phyloP scores from a whole-genome alignment of 2,329 filamentous ascomycete species.

The Calycina herbarum region DNA sequence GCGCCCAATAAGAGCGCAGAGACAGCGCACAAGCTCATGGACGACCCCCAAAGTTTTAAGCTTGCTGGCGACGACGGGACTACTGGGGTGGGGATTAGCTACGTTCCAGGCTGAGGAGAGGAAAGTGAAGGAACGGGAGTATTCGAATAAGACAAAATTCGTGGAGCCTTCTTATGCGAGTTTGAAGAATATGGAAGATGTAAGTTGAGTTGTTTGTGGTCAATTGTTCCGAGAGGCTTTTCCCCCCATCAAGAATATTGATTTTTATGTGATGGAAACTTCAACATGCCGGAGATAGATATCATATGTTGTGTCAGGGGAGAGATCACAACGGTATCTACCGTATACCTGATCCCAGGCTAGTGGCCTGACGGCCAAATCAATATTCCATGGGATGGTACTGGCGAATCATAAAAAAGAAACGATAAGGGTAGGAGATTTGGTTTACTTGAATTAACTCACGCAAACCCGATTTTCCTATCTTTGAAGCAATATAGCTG shows the following conservation, averaged over 20 bases:
- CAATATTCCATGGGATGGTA: not conserved
- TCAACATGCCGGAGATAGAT: not conserved
- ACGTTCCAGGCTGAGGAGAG: slow-evolving; percentile 19
- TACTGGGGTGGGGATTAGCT: slow-evolving; percentile 23
- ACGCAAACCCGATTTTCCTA: not conserved
- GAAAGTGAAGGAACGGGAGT: slow-evolving; percentile 27
- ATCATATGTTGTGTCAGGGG: not conserved
- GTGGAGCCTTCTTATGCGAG: slow-evolving; percentile 45
- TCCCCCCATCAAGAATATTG: not conserved
- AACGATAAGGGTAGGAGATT: not conserved
- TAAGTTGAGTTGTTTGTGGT: slow-evolving; percentile 31
- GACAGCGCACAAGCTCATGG: not conserved
- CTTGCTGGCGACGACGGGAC: slow-evolving; percentile 27
- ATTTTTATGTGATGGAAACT: not conserved
- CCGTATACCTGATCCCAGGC: not conserved
- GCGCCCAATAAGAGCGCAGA: not conserved
- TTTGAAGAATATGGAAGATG: slow-evolving; percentile 51
- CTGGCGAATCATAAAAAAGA: not conserved
- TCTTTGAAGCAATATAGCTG: not conserved
- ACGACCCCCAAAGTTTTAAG: slow-evolving; percentile 23
- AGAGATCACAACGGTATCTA: not conserved
- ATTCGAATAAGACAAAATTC: slow-evolving; percentile 34
- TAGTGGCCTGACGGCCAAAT: not conserved
- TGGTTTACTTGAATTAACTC: not conserved
- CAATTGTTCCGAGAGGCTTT: too few relatives aligned